Percentiles rank a stretch among this genome's conserved stretches.
phyloP scores from a whole-genome alignment of 768 basidiomycete genomes.

The Termitomyces sp. region DNA sequence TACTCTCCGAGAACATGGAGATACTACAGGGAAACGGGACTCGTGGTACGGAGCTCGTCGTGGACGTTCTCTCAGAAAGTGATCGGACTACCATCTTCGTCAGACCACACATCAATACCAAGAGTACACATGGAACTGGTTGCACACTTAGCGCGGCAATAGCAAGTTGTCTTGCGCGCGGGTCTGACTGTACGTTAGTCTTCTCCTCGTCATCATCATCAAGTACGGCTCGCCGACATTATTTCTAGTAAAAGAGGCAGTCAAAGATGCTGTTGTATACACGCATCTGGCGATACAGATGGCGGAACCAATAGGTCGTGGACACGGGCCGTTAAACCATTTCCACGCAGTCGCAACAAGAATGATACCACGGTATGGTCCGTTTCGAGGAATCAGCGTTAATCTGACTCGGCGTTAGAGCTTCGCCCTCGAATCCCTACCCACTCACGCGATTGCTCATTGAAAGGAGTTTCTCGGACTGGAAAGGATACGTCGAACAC shows the following conservation, averaged over 20 bases:
- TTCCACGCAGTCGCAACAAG: conserved; percentile 51
- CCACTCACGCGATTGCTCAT: conserved; percentile 69
- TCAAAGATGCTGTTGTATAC: conserved; percentile 57
- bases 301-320: conserved; percentile 62
- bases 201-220: background rate
- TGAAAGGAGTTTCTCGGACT: conserved; percentile 43
- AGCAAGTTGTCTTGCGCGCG: conserved; percentile 57
- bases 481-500: conserved; percentile 79
- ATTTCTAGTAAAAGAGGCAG: conserved; percentile 51
- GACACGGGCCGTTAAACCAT: conserved; percentile 87
- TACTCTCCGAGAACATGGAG: conserved; percentile 56
- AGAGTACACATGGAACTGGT: conserved; percentile 87
- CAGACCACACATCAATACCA: conserved; percentile 57
- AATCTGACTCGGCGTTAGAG: conserved; percentile 31
- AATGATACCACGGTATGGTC: conserved; percentile 42
- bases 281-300: conserved; percentile 71
- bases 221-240: background rate
- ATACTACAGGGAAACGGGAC: conserved; percentile 38
- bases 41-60: conserved; percentile 37
- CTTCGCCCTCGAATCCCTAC: conserved; percentile 54
- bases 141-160: conserved; percentile 88
- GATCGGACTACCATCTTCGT: conserved; percentile 45
- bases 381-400: background rate
- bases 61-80: conserved; percentile 54
- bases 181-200: conserved; percentile 31